phyloP scores from a whole-genome alignment of 2,329 filamentous ascomycete genomes.

The Hypomyces perniciosus region DNA sequence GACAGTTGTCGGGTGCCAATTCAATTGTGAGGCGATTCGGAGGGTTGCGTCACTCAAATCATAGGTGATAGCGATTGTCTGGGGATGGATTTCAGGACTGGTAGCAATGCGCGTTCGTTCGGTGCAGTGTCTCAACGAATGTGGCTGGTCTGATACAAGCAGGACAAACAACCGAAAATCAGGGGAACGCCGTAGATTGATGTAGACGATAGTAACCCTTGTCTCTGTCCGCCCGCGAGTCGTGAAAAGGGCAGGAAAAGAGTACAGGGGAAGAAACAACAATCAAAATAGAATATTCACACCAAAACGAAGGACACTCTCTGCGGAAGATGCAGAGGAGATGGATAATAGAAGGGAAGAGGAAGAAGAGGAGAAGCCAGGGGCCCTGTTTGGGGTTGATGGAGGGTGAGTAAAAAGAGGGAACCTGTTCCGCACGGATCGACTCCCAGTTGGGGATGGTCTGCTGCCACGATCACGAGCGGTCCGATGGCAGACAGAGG shows the following conservation, averaged over 20 bases:
- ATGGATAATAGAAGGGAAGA: constrained; percentile 3
- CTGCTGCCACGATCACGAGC: constrained; percentile 11
- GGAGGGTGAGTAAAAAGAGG: constrained; percentile 10
- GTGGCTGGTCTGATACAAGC: constrained; percentile 11
- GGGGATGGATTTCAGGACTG: not conserved
- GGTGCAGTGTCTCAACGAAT: not conserved
- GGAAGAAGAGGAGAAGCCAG: constrained; percentile 6
- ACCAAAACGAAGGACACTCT: constrained; percentile 12
- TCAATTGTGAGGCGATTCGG: too few species aligned
- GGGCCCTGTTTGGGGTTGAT: constrained; percentile 6
- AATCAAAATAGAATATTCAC: not conserved
- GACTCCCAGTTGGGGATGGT: constrained; percentile 12
- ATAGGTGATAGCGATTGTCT: not conserved
- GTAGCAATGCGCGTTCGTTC: not conserved
- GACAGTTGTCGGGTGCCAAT: not conserved
- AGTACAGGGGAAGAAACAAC: not conserved
- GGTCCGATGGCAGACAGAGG: not conserved
- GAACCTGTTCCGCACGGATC: constrained; percentile 5
- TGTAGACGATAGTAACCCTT: not conserved
- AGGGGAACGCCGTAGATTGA: constrained; percentile 11
- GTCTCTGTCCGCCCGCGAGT: constrained; percentile 8
- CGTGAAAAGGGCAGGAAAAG: constrained; percentile 15
- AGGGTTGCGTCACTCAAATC: too few species aligned
- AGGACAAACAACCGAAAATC: constrained; percentile 7
- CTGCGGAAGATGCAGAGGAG: constrained; percentile 8